Base-by-base conservation (phyloP, 2,329 filamentous ascomycete genomes). In the Lasiodiplodia sp. region DNA sequence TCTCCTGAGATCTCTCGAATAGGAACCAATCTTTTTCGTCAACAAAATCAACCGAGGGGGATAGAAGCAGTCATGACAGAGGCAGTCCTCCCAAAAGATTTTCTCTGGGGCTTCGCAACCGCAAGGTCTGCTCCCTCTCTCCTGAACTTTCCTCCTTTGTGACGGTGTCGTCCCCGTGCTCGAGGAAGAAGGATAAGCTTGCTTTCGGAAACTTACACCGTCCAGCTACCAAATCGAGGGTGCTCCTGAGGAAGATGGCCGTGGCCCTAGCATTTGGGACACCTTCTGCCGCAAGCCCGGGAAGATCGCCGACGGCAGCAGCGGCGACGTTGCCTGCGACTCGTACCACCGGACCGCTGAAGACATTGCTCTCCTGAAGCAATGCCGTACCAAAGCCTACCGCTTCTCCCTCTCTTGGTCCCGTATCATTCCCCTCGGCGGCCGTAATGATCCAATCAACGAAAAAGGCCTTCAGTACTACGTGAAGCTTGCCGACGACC, bases 201-300 rank as follows among this genome's bases (percentile, higher is more conserved):
- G 38, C 31, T 31, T 38, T 23, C 47, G 34, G 31, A 47, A 31
- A 40, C 64, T 72, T 63, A 71, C 37, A 53, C 23, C 47, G 11
- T 66, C 49, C 76, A 96, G 93, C 77, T 96, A 96, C 83, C 93
- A 97, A 79, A 92, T 97, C 73, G 93, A 97, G 83, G 93, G 93
- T 69, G 89, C 89, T 58, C 84, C 86, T 49, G 84, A 91, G 58
- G 87, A 90, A 76, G 93, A 95, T 77, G 93, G 93, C 72, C 91
- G 93, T 72, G 91, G 88, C 25, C 90, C 92, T 67, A 93, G 91
- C 70, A 96, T 96, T 79, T 96, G 93, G 93, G 93, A 97, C 81
- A 90, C 87, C n/a, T 96, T 96, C 83, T 94, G 91, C 81, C 87
- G 87, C 71, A 90, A 88, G 66, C 89, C 91, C 7, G 92, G 92